phyloP scores from a whole-genome alignment of 1,284 basidiomycete species.

The Cryptococcus hybrid region DNA sequence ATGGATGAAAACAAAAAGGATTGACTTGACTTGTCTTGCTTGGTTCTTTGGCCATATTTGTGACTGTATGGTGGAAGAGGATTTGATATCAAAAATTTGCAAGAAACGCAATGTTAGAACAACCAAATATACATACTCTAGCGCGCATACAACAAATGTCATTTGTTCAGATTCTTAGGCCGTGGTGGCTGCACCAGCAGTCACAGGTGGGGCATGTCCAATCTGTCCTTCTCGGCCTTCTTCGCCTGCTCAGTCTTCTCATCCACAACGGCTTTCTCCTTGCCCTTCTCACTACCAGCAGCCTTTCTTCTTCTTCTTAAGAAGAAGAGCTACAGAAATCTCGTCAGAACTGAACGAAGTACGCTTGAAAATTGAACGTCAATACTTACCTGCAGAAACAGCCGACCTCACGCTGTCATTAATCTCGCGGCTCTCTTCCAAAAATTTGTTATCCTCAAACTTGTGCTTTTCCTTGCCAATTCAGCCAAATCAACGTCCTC shows the following conservation, averaged over 20 bases:
- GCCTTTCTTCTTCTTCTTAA: slow-evolving; percentile 87
- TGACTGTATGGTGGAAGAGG: too few species aligned
- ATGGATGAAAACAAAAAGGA: too few species aligned
- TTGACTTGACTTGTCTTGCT: too few species aligned
- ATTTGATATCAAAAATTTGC: too few species aligned
- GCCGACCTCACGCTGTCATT: slow-evolving; percentile 90
- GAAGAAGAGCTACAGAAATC: slow-evolving; percentile 54
- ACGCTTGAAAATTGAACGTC: too few species aligned
- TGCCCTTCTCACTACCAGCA: slow-evolving; percentile 9
- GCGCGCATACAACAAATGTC: neutral
- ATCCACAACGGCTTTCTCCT: slow-evolving; percentile 10
- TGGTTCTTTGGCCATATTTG: too few species aligned
- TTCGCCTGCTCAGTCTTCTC: slow-evolving; percentile 18
- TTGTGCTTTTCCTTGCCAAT: slow-evolving; percentile 74
- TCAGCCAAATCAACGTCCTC: slow-evolving; percentile 53
- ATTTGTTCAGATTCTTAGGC: neutral
- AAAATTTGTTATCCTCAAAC: slow-evolving; percentile 86
- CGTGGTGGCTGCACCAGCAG: slow-evolving; percentile 3
- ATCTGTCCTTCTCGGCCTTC: slow-evolving; percentile 32
- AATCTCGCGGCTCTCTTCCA: slow-evolving; percentile 89
- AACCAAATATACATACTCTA: too few species aligned
- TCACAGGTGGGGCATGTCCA: slow-evolving; percentile 33
- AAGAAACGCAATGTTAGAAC: too few species aligned
- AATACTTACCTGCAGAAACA: slow-evolving; percentile 68
- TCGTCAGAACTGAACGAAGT: neutral